Evolutionary conservation across 495 filamentous ascomycete genomes (phyloP).

Genomic region (Podospora fimiseda): DNA sequence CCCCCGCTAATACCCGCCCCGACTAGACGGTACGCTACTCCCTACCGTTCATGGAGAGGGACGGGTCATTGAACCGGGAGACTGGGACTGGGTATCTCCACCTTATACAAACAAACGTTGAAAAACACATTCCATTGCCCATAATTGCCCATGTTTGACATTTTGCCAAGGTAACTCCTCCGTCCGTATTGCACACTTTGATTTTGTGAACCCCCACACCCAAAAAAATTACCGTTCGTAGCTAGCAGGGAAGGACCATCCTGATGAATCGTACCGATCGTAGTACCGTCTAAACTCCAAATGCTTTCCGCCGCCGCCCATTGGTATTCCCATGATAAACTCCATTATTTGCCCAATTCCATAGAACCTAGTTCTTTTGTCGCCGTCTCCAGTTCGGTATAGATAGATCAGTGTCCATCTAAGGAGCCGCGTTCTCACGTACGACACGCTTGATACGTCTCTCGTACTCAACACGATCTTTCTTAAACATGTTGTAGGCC

Average conservation of each 20-base stretch:
- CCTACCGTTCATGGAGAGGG: background rate
- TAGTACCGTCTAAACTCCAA: slow-evolving; percentile 15
- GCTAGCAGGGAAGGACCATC: background rate
- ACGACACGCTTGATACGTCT: slow-evolving; percentile 80
- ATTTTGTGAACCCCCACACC: background rate
- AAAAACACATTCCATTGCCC: background rate
- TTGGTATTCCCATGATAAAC: slow-evolving; percentile 22
- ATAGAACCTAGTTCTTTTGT: background rate
- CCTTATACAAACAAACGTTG: background rate
- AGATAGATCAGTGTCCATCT: slow-evolving; percentile 1
- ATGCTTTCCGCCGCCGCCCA: slow-evolving; percentile 6
- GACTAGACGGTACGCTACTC: background rate
- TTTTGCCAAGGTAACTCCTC: background rate
- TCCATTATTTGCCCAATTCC: slow-evolving; percentile 11
- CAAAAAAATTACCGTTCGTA: slow-evolving; percentile 5
- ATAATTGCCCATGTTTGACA: background rate
- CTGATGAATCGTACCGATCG: slow-evolving; percentile 3
- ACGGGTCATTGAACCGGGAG: too few species aligned
- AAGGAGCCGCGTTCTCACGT: slow-evolving; percentile 67
- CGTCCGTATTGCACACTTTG: background rate
- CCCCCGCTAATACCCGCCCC: background rate
- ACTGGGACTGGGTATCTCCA: background rate
- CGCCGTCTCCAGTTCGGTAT: background rate
- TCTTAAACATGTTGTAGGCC: slow-evolving; percentile 95
- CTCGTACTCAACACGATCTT: slow-evolving; percentile 81